Evolutionary conservation across 176 grass and related monocot genomes (phyloP).

Genomic region (Chrysopogon serrulatus): DNA sequence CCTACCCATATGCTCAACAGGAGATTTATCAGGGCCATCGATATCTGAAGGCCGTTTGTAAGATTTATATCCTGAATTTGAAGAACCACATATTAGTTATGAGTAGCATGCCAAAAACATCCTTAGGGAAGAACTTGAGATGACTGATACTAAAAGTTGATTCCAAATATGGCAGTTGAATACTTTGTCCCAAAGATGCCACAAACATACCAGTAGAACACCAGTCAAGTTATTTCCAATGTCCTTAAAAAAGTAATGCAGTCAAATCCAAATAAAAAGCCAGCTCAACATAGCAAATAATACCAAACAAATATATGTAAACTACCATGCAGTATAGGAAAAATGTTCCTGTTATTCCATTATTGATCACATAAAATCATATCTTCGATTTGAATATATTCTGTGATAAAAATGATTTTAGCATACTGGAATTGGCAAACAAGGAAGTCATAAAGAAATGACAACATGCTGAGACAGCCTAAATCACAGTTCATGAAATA

Average conservation of each 20-base stretch:
- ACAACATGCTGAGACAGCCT: background rate
- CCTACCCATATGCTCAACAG: conserved; percentile 27
- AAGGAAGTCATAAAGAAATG: background rate
- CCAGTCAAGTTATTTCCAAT: background rate
- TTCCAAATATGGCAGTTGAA: background rate
- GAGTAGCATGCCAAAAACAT: background rate
- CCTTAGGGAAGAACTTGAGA: background rate
- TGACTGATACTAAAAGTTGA: background rate
- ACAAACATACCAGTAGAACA: background rate
- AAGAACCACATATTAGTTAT: conserved; percentile 21
- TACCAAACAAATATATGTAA: background rate
- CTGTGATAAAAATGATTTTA: background rate
- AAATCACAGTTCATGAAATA: background rate
- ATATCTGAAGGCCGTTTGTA: conserved; percentile 45
- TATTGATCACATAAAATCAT: background rate
- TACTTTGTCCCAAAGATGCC: background rate
- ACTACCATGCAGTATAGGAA: conserved; percentile 5
- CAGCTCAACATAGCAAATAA: background rate
- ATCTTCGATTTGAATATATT: conserved; percentile 3
- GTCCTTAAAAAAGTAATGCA: background rate
- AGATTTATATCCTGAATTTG: conserved; percentile 60
- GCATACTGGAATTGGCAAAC: background rate
- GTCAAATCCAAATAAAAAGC: conserved; percentile 18
- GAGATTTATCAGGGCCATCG: conserved; percentile 43
- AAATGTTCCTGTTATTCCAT: conserved; percentile 17